Evolutionary conservation across 768 basidiomycete genomes (phyloP), one percentile per base, ranked within the genome.

Genomic region (Phylloporus sp.): DNA sequence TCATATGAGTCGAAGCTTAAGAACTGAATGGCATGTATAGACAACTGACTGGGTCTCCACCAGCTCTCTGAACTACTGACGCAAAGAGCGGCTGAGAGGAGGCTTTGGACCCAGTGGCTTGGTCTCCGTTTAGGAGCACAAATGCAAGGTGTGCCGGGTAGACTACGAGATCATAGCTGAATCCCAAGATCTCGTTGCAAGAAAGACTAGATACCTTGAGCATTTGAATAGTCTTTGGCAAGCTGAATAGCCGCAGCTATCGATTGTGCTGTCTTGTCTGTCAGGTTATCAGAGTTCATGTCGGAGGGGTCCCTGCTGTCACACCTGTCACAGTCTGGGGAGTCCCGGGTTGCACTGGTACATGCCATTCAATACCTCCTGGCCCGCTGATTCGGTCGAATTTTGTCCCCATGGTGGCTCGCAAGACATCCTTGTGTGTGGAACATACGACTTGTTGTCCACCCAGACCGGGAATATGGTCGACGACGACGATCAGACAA

Each of bases 371-470:
- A 82, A 91, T 68, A 95, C 93, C 1, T 69, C 73, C n/a, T 85
- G 81, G 61, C 92, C 92, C 10, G 94, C 93, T 20, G 94, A 97
- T 68, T 83, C 88, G 11, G 77, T 93, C 49, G 97, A 98, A 61
- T 97, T 94, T 66, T 94, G 91, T 59, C 95, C 94, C 5, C 79
- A 80, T 50, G 74, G 76, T 12, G 72, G 73, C 23, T 76, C 74
- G 44, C 71, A 75, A 3, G 72, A 86, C 57, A 70, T 97, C 24
- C 78, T 97, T 53, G 87, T 86, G 2, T 92, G 91, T 60, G 95
- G 95, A 20, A 97, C 95, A 0, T 99, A 99, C 72, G 84, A 91
- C 59, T 77, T 98, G 20, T 74, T 84, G 38, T 28, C 73, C 71
- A 50, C 56, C 59, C 53, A 34, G 26, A 39, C 36, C 44, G 16